These are phyloP conservation scores for Parietichytrium sp. DNA, from an alignment of 108 stramenopile genomes.

Conservation along the genomic window DNA sequence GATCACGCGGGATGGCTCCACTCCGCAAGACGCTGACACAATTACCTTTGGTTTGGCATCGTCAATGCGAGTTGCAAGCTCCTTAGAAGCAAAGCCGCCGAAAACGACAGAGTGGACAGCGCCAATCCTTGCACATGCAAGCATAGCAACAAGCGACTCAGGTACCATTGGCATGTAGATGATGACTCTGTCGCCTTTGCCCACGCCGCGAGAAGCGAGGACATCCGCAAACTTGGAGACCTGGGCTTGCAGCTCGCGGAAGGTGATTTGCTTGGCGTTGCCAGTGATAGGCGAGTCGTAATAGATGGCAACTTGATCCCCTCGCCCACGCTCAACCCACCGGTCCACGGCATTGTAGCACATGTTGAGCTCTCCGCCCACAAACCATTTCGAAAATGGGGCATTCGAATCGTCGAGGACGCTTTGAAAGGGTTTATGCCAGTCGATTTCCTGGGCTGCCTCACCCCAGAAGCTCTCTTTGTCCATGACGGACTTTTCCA, in stretches of 20 bases:
- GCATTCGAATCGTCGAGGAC: slow-evolving; percentile 16
- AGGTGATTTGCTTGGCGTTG: slow-evolving; percentile 55
- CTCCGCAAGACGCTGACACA: slow-evolving; percentile 65
- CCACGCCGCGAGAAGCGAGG: slow-evolving; percentile 60
- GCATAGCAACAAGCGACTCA: slow-evolving; percentile 71
- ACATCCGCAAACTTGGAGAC: slow-evolving; percentile 63
- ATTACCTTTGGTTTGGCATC: slow-evolving; percentile 71
- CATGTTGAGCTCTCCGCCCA: slow-evolving; percentile 68
- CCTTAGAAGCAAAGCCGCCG: slow-evolving; percentile 75
- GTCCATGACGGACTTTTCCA: no score
- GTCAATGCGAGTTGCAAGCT: slow-evolving; percentile 68
- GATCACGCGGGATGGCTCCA: slow-evolving; percentile 57
- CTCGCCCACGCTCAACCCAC: slow-evolving; percentile 63
- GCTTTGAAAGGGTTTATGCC: slow-evolving; percentile 2
- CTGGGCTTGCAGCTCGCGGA: slow-evolving; percentile 62
- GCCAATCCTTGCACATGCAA: slow-evolving; percentile 73
- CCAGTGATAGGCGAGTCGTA: slow-evolving; percentile 69
- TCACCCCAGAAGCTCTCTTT: slow-evolving; percentile 18
- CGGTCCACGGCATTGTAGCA: slow-evolving; percentile 73
- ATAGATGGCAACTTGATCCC: slow-evolving; percentile 63
- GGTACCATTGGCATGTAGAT: slow-evolving; percentile 84
- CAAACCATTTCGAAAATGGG: slow-evolving; percentile 5
- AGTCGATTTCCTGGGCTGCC: neutral
- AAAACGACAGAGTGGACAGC: slow-evolving; percentile 80
- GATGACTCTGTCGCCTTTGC: slow-evolving; percentile 69